These are phyloP conservation scores for Cryphonectria carpinicola DNA, from an alignment of 2,329 filamentous ascomycete species.

Conservation along the genomic window DNA sequence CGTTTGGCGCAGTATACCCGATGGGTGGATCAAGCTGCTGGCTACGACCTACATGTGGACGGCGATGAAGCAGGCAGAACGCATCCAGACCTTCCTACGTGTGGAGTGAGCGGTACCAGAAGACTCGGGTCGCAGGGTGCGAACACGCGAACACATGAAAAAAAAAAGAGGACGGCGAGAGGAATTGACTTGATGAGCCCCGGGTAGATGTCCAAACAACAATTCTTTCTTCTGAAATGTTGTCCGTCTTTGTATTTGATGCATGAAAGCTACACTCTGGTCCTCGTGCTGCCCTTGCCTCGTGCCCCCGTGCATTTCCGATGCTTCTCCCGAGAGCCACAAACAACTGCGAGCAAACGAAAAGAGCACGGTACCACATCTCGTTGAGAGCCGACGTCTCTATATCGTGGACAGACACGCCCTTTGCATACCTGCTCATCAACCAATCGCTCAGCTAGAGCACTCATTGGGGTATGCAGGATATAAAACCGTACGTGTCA, in stretches of 20 bases:
- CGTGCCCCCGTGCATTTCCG: neutral
- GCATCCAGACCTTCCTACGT: conserved; percentile 1
- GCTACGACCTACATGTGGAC: conserved; percentile 13
- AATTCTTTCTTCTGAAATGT: neutral
- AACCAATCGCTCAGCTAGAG: neutral
- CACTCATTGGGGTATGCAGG: neutral
- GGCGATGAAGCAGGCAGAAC: conserved; percentile 1
- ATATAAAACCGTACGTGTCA: neutral
- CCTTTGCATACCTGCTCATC: neutral
- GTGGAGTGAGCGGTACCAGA: neutral
- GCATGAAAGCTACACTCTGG: neutral
- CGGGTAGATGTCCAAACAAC: conserved; percentile 10
- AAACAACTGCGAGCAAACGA: neutral
- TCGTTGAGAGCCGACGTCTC: neutral
- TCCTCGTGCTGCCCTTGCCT: neutral
- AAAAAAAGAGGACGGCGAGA: conserved; percentile 9
- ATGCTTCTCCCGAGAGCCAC: neutral
- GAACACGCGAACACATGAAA: neutral
- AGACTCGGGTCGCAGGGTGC: neutral
- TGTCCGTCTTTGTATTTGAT: neutral
- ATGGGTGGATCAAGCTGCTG: conserved; percentile 7
- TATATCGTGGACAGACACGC: neutral
- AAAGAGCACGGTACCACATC: neutral
- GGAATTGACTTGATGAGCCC: conserved; percentile 15
- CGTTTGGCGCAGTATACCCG: conserved; percentile 12